Evolutionary conservation across 78 protist genomes (phyloP).

Genomic region (Dictyostelium brefeldianum): DNA sequence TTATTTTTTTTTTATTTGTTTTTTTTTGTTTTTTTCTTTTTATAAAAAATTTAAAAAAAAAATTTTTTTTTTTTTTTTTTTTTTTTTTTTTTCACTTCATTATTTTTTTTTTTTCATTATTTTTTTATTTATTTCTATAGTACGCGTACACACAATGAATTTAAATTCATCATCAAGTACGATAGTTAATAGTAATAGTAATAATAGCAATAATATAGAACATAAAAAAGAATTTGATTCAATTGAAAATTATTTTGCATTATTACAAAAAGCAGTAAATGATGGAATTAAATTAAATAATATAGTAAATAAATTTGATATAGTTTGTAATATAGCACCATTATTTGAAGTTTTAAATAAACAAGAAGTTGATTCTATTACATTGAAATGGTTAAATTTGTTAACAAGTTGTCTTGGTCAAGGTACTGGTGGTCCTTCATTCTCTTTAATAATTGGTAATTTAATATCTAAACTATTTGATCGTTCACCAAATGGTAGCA

Average conservation of each 20-base stretch:
- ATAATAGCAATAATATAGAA: neutral
- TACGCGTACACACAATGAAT: neutral
- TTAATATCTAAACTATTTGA: conserved; percentile 44
- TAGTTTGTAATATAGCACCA: conserved; percentile 21
- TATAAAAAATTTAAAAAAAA: neutral
- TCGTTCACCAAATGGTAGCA: conserved; percentile 37
- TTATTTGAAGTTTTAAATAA: conserved; percentile 14
- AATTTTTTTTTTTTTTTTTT: neutral
- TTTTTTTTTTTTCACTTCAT: neutral
- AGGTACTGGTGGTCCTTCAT: conserved; percentile 39
- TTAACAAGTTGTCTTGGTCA: conserved; percentile 41
- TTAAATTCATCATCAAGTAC: neutral
- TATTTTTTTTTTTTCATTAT: neutral
- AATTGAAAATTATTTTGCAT: conserved; percentile 8
- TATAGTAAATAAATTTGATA: conserved; percentile 27
- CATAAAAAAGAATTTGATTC: neutral
- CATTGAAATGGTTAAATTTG: conserved; percentile 55
- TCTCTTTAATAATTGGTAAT: conserved; percentile 26
- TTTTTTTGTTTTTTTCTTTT: neutral
- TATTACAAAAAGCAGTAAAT: conserved; percentile 47
- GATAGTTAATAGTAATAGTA: neutral
- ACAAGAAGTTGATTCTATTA: conserved; percentile 32
- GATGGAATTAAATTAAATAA: conserved; percentile 66
- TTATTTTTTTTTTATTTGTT: too few species aligned
- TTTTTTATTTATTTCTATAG: neutral